Base-by-base conservation (phyloP, 352 stramenopile genomes). In the Globisporangium cylindrosporum region DNA sequence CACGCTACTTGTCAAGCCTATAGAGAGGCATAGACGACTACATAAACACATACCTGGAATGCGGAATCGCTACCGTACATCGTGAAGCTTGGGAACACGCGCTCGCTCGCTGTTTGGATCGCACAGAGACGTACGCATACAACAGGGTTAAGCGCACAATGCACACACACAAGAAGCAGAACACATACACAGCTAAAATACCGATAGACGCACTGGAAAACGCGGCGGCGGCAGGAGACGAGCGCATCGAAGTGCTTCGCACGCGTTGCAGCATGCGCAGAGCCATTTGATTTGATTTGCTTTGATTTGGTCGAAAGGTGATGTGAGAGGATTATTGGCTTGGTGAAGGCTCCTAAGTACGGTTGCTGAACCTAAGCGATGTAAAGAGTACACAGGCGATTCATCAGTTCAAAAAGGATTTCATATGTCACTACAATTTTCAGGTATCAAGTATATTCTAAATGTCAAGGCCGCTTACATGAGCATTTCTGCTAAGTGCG, bases 41-140 rank as follows among this genome's bases (percentile, higher is more conserved):
- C 27, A 41, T 4, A 15, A 9, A 41, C 10, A 14, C 36, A 18
- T 27, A 79, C 75, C 68, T 94, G 86, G 72, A 94, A 93, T 27
- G 82, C 82, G 20, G 85, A 82, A 58, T 92, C 81, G 51, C 76
- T 89, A 63, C 87, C 81, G 61, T 94, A 94, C 27, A 81, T 64
- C 24, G 78, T 81, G 67, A 94, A 93, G 67, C 76, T 92, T 15
- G 87, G 87, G 72, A 92, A 94, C 46, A 90, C 82, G 43, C 87
- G 87, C 67, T 80, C 76, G 57, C 75, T 69, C 36, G 79, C 78
- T 86, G 59, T n/a, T 48, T n/a, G 7, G 22, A 18, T 9, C 49
- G 12, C 22, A 27, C 62, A 69, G 29, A 41, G 3, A 32, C 34
- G 5, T 5, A 24, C 1, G 48, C 14, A 53, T 9, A 41, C 48